Conservation (phyloP, 805 yeast species). For the Cyberlindnera xylosilytica region DNA sequence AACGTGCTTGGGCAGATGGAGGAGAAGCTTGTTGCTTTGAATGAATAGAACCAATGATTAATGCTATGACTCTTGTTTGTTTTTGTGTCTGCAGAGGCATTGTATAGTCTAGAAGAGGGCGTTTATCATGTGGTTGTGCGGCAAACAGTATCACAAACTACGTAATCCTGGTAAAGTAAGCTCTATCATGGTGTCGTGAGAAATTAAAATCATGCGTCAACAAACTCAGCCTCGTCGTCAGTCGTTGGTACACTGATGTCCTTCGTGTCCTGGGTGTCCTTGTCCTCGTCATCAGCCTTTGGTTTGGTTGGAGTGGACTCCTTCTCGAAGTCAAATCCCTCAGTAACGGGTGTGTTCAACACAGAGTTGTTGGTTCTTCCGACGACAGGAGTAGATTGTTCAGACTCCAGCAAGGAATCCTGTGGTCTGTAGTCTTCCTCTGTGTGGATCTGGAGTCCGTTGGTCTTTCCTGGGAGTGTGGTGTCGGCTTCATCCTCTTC, state of each 20-base stretch:
- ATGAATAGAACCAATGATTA: slow-evolving; percentile 14
- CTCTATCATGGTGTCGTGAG: too few species aligned
- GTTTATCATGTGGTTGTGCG: too few species aligned
- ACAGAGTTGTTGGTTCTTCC: neutral
- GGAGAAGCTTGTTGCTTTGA: slow-evolving; percentile 26
- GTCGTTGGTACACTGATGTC: slow-evolving; percentile 1
- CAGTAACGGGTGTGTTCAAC: slow-evolving; percentile 6
- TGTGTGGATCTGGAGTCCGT: slow-evolving; percentile 13
- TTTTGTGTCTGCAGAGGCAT: neutral
- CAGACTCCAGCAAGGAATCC: slow-evolving; percentile 14
- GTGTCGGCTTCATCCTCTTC: slow-evolving; percentile 10
- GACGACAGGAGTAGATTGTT: slow-evolving; percentile 13
- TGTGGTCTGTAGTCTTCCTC: slow-evolving; percentile 17
- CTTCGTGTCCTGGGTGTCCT: neutral
- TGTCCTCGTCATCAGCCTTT: neutral
- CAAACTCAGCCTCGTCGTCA: slow-evolving; percentile 18
- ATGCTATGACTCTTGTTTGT: too few species aligned
- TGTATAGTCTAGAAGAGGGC: too few species aligned
- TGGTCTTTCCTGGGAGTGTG: slow-evolving; percentile 2
- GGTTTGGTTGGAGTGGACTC: slow-evolving; percentile 4
- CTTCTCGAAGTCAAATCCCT: slow-evolving; percentile 15
- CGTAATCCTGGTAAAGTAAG: neutral
- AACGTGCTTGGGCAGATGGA: slow-evolving; percentile 29
- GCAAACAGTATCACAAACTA: neutral
- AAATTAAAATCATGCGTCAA: slow-evolving; percentile 19